Evolutionary conservation across 2,329 filamentous ascomycete genomes (phyloP), one percentile per base, ranked within the genome.

Genomic region (Curvularia spicifera): DNA sequence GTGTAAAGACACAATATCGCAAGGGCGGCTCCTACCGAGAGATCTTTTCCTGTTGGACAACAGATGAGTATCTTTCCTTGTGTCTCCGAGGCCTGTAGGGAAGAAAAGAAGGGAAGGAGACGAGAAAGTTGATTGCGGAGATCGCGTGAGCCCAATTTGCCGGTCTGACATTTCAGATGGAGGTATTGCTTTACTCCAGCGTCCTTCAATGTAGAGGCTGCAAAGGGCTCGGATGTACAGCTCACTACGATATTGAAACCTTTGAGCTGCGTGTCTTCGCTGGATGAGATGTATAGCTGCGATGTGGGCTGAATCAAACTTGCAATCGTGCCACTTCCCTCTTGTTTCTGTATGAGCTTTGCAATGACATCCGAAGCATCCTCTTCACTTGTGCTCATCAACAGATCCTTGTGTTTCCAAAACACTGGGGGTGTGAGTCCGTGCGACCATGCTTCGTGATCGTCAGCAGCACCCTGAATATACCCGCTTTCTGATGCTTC

Each of bases 381-480:
- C 9, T 85, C 83, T 69, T 97, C 93, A 0, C 84, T 70, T 0
- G 88, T 84, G 0, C 75, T 75, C 20, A 96, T 79, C 10, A 98
- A 79, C 5, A 71, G 39, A 0, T 85, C 79, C 42, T 79, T 80
- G 66, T 97, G 82, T 2, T 76, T 77, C 95, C 95, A 99, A 78
- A 97, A 99, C 0, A 94, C 63, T 0, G 80, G 74, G 0, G 94
- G 87, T 0, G 91, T 95, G 15, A 98, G 83, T 0, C 91, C 92
- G 26, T 85, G 80, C 1, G 93, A 89, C 95, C 95, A 99, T 66
- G 91, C 91, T 80, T 99, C 95, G 12, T 90, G 91, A 74, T 99
- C 95, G 76, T 99, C 95, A 2, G 90, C 95, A 0, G 94, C 94
- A 50, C 95, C 95, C 78, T 98, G 95, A 58, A 99, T 89, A 72